Base-by-base conservation (phyloP, 1,284 basidiomycete species). In the Boletus coffeatus region DNA sequence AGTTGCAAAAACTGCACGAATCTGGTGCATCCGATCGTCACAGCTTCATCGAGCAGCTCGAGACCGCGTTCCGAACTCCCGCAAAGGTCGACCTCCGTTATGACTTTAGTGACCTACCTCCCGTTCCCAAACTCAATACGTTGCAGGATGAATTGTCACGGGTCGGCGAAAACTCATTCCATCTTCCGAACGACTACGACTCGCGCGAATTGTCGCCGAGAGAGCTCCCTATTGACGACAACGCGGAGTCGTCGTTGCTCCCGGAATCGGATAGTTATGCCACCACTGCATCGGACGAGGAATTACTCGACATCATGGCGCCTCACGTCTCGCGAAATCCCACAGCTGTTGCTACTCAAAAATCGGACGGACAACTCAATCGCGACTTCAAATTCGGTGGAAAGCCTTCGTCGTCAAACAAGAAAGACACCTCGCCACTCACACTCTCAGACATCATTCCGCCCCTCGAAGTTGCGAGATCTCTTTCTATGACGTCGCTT, bases 11-110 rank as follows among this genome's bases (percentile, higher is more conserved):
- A 66, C 80, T 94, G 53, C 88, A 88, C 62, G 85, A 87, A 68
- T 86, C 83, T 6, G 88, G 89, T 32, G 86, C 72, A 3, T 85
- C 85, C 1, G 84, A 90, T 68, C 77, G 90, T 4, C 78, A 76
- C 6, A 93, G 90, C 73, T 94, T 95, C 69, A 86, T 94, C 4
- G 90, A 92, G 72, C 88, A 92, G 71, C 76, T 92, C 10, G 90
- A 92, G 75, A 85, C 80, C 58, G 90, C 90, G 0, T 92, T 92
- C 78, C 81, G 82, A 62, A 89, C 89, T 0, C 89, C 90, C 1
- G 83, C 86, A 14, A 85, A 84, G 68, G 75, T 89, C 29, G 83
- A 87, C 61, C 74, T 89, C 39, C 75, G 75, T 1, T 81, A 80
- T 62, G 80, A 77, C 48, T 78, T 86, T 48, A 70, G 65, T 18